Conservation (phyloP, 768 basidiomycete species). For the Paxillus rubicundulus region DNA sequence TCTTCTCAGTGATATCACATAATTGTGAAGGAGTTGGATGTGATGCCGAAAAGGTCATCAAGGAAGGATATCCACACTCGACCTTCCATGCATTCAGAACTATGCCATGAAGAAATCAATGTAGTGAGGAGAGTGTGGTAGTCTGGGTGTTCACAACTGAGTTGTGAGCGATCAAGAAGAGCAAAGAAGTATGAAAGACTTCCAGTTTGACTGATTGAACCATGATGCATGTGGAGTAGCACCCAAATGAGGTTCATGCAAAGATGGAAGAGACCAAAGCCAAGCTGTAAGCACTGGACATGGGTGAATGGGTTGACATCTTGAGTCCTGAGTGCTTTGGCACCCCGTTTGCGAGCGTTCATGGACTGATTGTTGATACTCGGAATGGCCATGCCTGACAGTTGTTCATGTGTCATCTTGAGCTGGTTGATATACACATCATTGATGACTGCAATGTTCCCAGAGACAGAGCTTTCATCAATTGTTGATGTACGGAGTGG, state of each 20-base stretch:
- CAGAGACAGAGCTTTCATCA: conserved; percentile 4
- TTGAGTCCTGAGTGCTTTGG: conserved; percentile 10
- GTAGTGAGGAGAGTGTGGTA: conserved; percentile 29
- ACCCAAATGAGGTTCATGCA: conserved; percentile 36
- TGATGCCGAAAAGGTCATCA: conserved; percentile 15
- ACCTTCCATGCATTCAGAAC: conserved; percentile 33
- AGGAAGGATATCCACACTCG: conserved; percentile 19
- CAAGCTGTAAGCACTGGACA: too few relatives aligned
- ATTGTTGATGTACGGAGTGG: conserved; percentile 2
- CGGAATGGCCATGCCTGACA: conserved; percentile 19
- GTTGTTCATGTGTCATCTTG: conserved; percentile 1
- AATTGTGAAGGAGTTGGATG: conserved; percentile 23
- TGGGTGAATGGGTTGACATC: too few relatives aligned
- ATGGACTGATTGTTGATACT: conserved; percentile 29
- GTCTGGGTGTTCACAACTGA: conserved; percentile 33
- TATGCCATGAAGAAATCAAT: conserved; percentile 27
- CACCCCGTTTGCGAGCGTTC: conserved; percentile 14
- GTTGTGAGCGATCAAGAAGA: conserved; percentile 22
- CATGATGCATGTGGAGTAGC: conserved; percentile 27
- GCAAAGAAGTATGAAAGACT: conserved; percentile 32
- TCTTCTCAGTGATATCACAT: conserved; percentile 24
- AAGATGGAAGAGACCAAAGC: conserved; percentile 33
- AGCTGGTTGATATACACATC: background rate
- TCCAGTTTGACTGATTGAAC: conserved; percentile 19
- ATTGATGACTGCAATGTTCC: background rate